Conservation (phyloP, 805 yeast species). For the Saccharomyces paradoxus region DNA sequence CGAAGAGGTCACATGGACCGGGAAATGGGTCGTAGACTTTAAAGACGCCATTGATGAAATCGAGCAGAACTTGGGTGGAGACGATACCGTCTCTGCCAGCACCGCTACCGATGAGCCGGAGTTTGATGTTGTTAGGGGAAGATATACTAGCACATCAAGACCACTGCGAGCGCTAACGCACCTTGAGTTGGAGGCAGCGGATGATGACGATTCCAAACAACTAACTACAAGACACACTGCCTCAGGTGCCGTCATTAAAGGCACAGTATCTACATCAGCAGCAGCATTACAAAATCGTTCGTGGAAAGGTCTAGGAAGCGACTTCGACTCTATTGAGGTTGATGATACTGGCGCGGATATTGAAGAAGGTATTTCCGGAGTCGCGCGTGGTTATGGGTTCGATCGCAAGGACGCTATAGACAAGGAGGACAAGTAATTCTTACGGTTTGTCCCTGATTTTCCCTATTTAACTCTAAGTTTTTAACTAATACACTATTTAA, state of each 20-base stretch:
- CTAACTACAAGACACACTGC: constrained; percentile 48
- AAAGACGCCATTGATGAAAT: constrained; percentile 39
- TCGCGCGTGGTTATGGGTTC: constrained; percentile 76
- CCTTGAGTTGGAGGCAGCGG: constrained; percentile 46
- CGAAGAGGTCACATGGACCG: constrained; percentile 79
- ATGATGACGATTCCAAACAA: constrained; percentile 19
- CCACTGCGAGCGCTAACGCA: constrained; percentile 68
- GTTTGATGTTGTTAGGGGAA: constrained; percentile 85
- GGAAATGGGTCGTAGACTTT: constrained; percentile 85
- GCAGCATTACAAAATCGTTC: constrained; percentile 56
- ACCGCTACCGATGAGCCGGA: constrained; percentile 40
- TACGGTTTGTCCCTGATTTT: background rate
- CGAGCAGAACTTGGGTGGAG: constrained; percentile 25
- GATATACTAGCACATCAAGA: constrained; percentile 53
- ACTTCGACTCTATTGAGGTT: constrained; percentile 43
- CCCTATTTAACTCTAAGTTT: background rate
- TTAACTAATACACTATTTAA: background rate
- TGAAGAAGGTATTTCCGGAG: constrained; percentile 78
- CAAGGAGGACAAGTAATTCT: background rate
- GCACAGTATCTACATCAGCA: constrained; percentile 87
- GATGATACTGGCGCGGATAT: constrained; percentile 64
- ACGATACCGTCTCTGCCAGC: constrained; percentile 8
- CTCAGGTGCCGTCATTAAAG: constrained; percentile 53
- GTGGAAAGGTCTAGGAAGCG: constrained; percentile 93
- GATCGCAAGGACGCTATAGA: constrained; percentile 22